Percentiles rank a stretch among this genome's conserved stretches.
Conservation (phyloP, 345 rosid species). For the Eucalyptus regnans region DNA sequence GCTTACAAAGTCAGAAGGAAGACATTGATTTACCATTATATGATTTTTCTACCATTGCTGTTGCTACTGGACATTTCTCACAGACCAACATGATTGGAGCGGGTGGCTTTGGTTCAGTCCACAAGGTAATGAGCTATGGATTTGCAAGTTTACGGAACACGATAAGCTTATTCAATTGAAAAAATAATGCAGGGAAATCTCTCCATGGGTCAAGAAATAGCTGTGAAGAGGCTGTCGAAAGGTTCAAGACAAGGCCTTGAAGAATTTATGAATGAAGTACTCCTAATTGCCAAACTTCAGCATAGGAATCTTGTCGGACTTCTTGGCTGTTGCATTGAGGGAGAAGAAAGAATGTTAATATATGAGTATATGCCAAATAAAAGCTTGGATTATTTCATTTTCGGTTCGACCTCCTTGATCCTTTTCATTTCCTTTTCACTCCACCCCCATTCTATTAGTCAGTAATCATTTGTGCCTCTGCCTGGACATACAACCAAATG, state of each 20-base stretch:
- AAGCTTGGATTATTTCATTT: not conserved
- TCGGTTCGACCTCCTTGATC: not conserved
- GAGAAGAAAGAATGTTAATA: not conserved
- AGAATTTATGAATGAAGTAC: not conserved
- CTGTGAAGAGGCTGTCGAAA: constrained; percentile 5
- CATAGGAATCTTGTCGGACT: not conserved
- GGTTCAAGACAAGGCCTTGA: not conserved
- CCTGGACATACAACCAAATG: not conserved
- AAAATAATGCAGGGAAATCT: not conserved
- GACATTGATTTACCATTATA: not conserved
- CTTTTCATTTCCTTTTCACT: not conserved
- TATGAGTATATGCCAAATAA: not conserved
- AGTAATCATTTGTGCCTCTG: not conserved
- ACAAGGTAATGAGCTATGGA: not conserved
- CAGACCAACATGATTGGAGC: not conserved
- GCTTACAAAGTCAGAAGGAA: not conserved
- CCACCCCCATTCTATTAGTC: not conserved
- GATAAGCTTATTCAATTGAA: not conserved
- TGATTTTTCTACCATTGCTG: not conserved
- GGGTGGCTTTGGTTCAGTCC: not conserved
- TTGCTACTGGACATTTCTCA: not conserved
- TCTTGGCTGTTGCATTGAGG: not conserved
- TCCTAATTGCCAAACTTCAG: not conserved
- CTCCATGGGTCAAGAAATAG: not conserved
- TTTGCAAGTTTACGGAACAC: not conserved